A percentile compares a stretch with the other conserved stretches of the same genome.
Conservation (phyloP, 257 asterid genomes). For the Jacaranda mimosifolia region DNA sequence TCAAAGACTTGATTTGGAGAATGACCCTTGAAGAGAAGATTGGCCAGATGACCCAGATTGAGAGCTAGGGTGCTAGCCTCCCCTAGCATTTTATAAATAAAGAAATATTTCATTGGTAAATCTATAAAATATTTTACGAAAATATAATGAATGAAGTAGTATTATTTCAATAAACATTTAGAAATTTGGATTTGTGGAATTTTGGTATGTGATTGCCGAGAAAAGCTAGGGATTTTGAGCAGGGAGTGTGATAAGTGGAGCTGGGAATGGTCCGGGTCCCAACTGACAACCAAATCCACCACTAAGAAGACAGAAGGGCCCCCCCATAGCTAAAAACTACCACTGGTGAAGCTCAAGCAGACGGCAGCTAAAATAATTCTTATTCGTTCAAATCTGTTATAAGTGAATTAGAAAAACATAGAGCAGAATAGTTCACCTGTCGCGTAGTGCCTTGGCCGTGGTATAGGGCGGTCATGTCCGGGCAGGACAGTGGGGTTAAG, state of each 20-base stretch:
- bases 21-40: slow-evolving; percentile 70
- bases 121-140: background rate
- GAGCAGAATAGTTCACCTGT: too few relatives aligned
- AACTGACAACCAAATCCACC: background rate
- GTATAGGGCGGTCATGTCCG: background rate
- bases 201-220: background rate
- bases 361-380: too few relatives aligned
- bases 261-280: slow-evolving; percentile 53
- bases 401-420: too few relatives aligned
- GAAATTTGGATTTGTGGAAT: background rate
- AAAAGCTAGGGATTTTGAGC: background rate
- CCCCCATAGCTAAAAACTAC: too few relatives aligned
- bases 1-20: slow-evolving; percentile 54
- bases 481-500: background rate
- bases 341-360: too few relatives aligned
- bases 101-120: slow-evolving; percentile 57
- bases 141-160: background rate
- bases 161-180: background rate
- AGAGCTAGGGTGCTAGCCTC: slow-evolving; percentile 45
- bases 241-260: slow-evolving; percentile 72
- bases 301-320: too few relatives aligned
- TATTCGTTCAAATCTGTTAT: too few relatives aligned
- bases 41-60: slow-evolving; percentile 73
- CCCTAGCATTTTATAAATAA: slow-evolving; percentile 39
- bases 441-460: too few relatives aligned